Evolutionary conservation across 306 rosid genomes (phyloP), one percentile per base, ranked within the genome.

Genomic region (Sicyos baderoa): DNA sequence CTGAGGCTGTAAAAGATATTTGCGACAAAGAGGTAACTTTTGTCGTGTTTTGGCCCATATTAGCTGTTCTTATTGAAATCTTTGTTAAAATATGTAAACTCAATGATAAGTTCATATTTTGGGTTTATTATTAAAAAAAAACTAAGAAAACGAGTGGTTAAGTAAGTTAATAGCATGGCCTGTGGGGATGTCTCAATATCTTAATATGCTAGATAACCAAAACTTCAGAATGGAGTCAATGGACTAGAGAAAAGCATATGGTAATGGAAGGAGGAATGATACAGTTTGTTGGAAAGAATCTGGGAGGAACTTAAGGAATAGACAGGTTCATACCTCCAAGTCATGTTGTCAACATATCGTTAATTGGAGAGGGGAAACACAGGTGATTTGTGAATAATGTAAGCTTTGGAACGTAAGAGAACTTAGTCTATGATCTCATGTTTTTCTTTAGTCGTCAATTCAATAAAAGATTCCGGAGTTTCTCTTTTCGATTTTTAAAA

Each of bases 1-100:
- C 97, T 0, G 97, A 88, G 82, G 91, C 95, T 32, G 75, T 90
- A 67, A 90, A 88, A 77, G 90, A 94, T 75, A 78, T 94, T 27
- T 88, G 97, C 70, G 86, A 88, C 72, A 82, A 64, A 81, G 78
- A 82, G 61, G 99, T 88, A 77, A 85, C 11, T 12, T 47, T 44
- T 47, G 13, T 19, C 55, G 0, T 65, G 8, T 66, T 66, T 13
- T 22, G 21, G 37, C 12, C 29, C 54, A 7, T 44, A 63, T 64
- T 10, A 12, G 9, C 17, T 17, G 42, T 29, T 18, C 52, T 32
- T 3, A 63, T 63, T 63, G 32, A 42, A 63, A 11, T 63, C 17
- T 62, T 42, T 40, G 52, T 63, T 44, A 7, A 19, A 4, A 42
- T 5, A 12, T 19, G 9, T 7, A 1, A 4, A 63, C 35, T 63